Evolutionary conservation across 2,329 filamentous ascomycete species (phyloP).

Genomic region (Aspergillus sp.): DNA sequence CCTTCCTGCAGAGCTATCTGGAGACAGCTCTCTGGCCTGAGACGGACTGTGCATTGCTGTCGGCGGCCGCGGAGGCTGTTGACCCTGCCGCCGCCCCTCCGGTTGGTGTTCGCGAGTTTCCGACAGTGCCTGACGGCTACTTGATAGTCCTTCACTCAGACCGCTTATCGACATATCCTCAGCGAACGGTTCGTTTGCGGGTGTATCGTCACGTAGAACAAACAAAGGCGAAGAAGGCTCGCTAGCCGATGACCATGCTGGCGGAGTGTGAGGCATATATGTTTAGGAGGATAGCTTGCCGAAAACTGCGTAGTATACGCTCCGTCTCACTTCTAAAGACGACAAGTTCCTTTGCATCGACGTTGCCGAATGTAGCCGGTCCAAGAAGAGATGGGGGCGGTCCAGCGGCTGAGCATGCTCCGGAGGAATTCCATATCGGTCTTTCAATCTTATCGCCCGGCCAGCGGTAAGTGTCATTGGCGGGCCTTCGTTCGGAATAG

Average conservation of each 20-base stretch:
- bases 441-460: conserved; percentile 3
- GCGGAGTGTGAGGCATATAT: background rate
- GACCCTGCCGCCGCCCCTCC: background rate
- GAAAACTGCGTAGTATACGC: conserved; percentile 6
- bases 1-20: background rate
- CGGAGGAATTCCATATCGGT: conserved; percentile 5
- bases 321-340: conserved; percentile 4
- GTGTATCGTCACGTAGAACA: background rate
- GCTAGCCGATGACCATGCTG: background rate
- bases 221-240: background rate
- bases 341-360: conserved; percentile 4
- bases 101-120: background rate
- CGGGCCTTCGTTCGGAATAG: conserved; percentile 4
- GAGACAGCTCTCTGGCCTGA: background rate
- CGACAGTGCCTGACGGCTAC: background rate
- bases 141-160: background rate
- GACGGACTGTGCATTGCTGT: background rate
- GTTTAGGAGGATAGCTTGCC: conserved; percentile 3
- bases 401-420: conserved; percentile 4
- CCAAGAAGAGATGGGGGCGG: conserved; percentile 4
- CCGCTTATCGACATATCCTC: background rate
- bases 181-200: background rate
- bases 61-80: background rate
- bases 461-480: conserved; percentile 1
- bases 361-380: conserved; percentile 1